A percentile compares a stretch with the other conserved stretches of the same genome.
Evolutionary conservation across 2,329 filamentous ascomycete species (phyloP).

Genomic region (Pseudocercospora macadamiae): DNA sequence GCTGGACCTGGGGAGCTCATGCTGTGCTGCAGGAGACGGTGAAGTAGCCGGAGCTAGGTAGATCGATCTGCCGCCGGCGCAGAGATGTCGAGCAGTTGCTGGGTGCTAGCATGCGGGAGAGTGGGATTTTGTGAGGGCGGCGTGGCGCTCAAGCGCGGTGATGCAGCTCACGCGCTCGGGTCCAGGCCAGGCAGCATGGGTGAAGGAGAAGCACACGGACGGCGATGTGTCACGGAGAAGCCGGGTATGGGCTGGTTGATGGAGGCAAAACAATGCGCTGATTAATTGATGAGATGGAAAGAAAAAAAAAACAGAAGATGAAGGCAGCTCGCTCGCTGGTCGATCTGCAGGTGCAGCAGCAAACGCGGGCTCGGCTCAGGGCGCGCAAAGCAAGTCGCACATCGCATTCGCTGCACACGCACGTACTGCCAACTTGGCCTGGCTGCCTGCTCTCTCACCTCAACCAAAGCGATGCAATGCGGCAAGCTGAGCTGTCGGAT

Average conservation of each 20-base stretch:
- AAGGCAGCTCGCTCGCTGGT: neutral
- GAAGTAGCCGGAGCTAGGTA: constrained; percentile 3
- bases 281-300: too few species aligned
- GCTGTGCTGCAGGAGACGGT: constrained; percentile 17
- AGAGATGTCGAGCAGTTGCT: neutral
- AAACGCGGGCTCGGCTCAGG: neutral
- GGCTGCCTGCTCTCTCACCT: neutral
- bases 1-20: constrained; percentile 21
- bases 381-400: too few species aligned
- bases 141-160: neutral
- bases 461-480: neutral
- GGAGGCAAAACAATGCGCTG: too few species aligned
- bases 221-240: neutral
- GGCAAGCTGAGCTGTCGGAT: neutral
- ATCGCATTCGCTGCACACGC: too few species aligned
- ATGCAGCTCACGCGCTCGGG: neutral
- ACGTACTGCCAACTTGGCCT: too few species aligned
- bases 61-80: constrained; percentile 3
- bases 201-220: neutral
- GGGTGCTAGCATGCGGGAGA: neutral
- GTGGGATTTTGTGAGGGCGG: neutral
- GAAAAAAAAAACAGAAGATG: neutral
- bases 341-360: neutral
- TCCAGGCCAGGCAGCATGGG: neutral
- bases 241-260: too few species aligned